phyloP scores from a whole-genome alignment of 2,329 filamentous ascomycete genomes.

The Xylariaceae sp. region DNA sequence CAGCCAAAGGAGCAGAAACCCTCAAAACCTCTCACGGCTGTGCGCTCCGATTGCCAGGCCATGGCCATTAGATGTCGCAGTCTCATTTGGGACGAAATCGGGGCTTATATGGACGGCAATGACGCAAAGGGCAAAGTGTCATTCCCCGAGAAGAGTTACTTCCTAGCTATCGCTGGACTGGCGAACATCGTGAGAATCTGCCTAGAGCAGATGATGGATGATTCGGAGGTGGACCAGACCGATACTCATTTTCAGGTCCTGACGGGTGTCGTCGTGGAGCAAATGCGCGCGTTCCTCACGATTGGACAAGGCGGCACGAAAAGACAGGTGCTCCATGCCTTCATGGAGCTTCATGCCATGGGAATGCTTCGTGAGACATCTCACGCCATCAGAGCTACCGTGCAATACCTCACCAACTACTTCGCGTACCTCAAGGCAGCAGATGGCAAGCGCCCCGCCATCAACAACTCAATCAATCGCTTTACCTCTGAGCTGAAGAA shows the following conservation, averaged over 20 bases:
- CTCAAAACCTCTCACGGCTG: constrained; percentile 33
- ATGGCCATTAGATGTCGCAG: constrained; percentile 34
- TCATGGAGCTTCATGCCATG: constrained; percentile 34
- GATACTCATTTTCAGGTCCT: constrained; percentile 6
- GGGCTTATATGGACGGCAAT: constrained; percentile 5
- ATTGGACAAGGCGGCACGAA: constrained; percentile 10
- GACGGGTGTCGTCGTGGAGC: constrained; percentile 10
- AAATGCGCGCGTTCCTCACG: constrained; percentile 17
- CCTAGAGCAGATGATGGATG: constrained; percentile 9
- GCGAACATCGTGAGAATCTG: constrained; percentile 15
- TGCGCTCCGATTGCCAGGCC: constrained; percentile 41
- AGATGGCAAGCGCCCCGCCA: constrained; percentile 30
- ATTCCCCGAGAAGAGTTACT: constrained; percentile 19
- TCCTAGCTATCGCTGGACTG: constrained; percentile 18
- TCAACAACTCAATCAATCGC: constrained; percentile 30
- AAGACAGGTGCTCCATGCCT: constrained; percentile 23
- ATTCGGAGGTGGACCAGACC: constrained; percentile 6
- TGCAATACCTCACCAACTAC: constrained; percentile 26
- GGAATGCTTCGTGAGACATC: constrained; percentile 36
- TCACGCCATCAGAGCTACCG: constrained; percentile 30
- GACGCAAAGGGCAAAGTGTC: constrained; percentile 9
- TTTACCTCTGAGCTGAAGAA: constrained; percentile 31
- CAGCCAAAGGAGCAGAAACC: constrained; percentile 50
- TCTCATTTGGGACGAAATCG: constrained; percentile 14
- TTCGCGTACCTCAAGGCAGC: constrained; percentile 32